Evolutionary conservation across 345 rosid genomes (phyloP).

Genomic region (Nephelium lappaceum): DNA sequence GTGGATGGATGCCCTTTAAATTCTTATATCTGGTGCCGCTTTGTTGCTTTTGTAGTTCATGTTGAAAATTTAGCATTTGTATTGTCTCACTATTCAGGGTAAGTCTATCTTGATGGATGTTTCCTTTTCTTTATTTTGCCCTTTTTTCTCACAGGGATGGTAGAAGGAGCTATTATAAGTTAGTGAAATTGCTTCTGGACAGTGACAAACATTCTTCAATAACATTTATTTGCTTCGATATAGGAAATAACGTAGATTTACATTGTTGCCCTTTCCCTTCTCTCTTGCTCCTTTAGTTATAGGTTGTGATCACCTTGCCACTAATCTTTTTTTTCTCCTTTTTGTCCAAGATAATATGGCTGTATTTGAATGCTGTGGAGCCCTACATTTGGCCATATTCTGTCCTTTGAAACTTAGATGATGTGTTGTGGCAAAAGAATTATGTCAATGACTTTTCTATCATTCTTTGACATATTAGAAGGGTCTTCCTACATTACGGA

Average conservation of each 20-base stretch:
- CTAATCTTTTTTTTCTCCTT: neutral
- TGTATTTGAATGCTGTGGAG: neutral
- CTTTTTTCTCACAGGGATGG: neutral
- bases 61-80: neutral
- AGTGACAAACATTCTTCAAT: neutral
- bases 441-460: neutral
- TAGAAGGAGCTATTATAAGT: neutral
- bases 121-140: neutral
- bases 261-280: neutral
- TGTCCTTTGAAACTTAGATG: neutral
- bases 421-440: neutral
- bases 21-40: neutral
- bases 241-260: neutral
- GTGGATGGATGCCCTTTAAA: neutral
- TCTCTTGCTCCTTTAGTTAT: neutral
- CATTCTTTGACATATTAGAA: neutral
- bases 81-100: neutral
- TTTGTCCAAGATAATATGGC: neutral
- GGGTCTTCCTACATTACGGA: too few species aligned
- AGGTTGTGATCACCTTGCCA: neutral
- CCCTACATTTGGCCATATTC: neutral
- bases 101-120: neutral
- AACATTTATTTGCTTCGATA: neutral
- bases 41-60: neutral
- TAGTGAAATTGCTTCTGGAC: neutral